phyloP scores from a whole-genome alignment of 345 rosid genomes.

The Acer campestre region DNA sequence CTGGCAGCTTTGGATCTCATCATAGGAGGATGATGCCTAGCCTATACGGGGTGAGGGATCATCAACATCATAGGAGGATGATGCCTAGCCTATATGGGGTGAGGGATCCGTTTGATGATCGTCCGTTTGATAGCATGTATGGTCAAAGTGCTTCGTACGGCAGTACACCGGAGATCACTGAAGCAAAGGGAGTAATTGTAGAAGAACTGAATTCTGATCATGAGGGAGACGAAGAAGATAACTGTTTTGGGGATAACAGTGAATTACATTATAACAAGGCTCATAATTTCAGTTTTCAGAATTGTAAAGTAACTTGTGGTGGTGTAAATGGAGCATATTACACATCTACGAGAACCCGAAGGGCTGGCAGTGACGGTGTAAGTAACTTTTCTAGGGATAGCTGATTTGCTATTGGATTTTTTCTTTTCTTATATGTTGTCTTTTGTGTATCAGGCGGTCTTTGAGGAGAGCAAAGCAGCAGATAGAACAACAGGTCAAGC shows the following conservation, averaged over 20 bases:
- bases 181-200: slow-evolving; percentile 49
- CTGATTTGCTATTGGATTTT: neutral
- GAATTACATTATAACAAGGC: slow-evolving; percentile 18
- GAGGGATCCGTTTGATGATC: slow-evolving; percentile 84
- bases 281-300: slow-evolving; percentile 40
- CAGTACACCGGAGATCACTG: slow-evolving; percentile 18
- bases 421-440: slow-evolving; percentile 5
- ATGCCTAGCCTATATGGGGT: no score
- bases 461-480: slow-evolving; percentile 89
- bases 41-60: slow-evolving; percentile 59
- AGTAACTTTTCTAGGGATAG: slow-evolving; percentile 7
- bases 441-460: slow-evolving; percentile 44
- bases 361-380: slow-evolving; percentile 74
- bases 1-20: slow-evolving; percentile 38
- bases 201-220: slow-evolving; percentile 68
- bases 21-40: slow-evolving; percentile 37
- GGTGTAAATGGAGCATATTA: slow-evolving; percentile 86
- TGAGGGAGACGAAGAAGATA: slow-evolving; percentile 36
- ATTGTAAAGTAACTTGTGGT: slow-evolving; percentile 71
- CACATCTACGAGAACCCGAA: slow-evolving; percentile 61
- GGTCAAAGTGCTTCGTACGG: slow-evolving; percentile 24
- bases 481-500: slow-evolving; percentile 78
- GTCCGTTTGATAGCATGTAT: slow-evolving; percentile 42
- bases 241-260: neutral
- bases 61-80: no score